A percentile compares a stretch with the other conserved stretches of the same genome.
Evolutionary conservation across 257 asterid genomes (phyloP).

Genomic region (Cynanchum wilfordii): DNA sequence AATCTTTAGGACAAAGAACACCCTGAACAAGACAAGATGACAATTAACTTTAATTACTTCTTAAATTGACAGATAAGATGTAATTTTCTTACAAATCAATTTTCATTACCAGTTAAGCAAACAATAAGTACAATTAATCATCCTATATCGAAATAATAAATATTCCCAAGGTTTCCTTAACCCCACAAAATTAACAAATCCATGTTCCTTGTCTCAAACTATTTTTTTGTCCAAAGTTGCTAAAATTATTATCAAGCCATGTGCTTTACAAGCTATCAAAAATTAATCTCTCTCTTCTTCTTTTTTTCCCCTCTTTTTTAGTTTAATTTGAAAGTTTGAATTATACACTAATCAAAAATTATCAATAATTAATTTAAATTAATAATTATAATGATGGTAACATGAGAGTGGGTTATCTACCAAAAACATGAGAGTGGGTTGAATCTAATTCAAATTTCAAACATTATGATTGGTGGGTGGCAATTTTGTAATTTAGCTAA

Average conservation of each 20-base stretch:
- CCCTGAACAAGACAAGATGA: background rate
- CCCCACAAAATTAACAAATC: constrained; percentile 8
- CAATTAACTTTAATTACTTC: background rate
- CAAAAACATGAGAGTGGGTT: background rate
- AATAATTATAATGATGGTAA: background rate
- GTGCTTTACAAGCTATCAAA: constrained; percentile 11
- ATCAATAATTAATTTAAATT: background rate
- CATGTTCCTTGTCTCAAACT: constrained; percentile 11
- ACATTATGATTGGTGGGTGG: background rate
- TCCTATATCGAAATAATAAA: background rate
- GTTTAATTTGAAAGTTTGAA: background rate
- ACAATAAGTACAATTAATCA: constrained; percentile 1
- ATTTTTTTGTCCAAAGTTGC: constrained; percentile 3
- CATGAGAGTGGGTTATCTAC: background rate
- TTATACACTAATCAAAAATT: constrained; percentile 3
- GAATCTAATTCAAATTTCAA: background rate
- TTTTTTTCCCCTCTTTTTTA: too few relatives aligned
- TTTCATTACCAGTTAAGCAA: background rate
- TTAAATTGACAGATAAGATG: background rate
- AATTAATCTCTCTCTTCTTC: constrained; percentile 6
- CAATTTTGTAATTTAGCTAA: background rate
- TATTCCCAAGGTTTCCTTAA: constrained; percentile 7
- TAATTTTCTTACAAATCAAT: background rate
- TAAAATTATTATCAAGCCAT: constrained; percentile 17
- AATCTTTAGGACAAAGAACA: background rate